Evolutionary conservation across 371 early-diverging fungal genomes (phyloP), one percentile per base, ranked within the genome.

Genomic region (Rhizoclosmatium hyalinum): DNA sequence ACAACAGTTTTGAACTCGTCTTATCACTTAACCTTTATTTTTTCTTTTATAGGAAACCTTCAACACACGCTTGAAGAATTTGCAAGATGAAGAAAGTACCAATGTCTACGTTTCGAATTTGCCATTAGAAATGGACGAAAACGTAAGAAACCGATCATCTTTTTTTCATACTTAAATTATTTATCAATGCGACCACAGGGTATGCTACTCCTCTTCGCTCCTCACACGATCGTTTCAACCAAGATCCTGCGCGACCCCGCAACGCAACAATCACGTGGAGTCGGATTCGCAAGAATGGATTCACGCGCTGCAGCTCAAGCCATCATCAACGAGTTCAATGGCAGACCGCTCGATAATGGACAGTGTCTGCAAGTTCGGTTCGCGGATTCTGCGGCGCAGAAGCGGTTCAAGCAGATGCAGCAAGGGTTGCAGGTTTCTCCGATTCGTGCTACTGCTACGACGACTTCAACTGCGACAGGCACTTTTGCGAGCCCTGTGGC

Each of bases 71-170:
- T 84, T 94, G 64, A 85, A 91, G 79, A 89, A 90, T 76, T 83
- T 93, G 68, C 93, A 93, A 80, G 93, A 94, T 78, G 84, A 87
- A 64, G 89, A 81, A 14, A 92, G 94, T 3, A 90, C 94, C 62
- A 95, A 95, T 72, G 87, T 95, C 24, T 95, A 95, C 73, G 85
- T 95, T 17, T 93, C 94, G 56, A 95, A 95, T 74, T 74, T 95
- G 75, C 93, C 95, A 19, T 74, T 91, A 14, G 88, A 90, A 43
- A 87, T 90, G 79, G 88, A 85, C 42, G 95, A 95, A 77, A 84
- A 87, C 78, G 92, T 91, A 84, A 80, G 67, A 10, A 1, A 42
- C 21, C 50, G 1, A 6, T 10, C 58, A 8, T 6, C 41, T 60
- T 47, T 45, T 41, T 57, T 50, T 5, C 19, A 32, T 44, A 47